Base-by-base conservation (phyloP, 1,284 basidiomycete species). In the Ustilago crameri region DNA sequence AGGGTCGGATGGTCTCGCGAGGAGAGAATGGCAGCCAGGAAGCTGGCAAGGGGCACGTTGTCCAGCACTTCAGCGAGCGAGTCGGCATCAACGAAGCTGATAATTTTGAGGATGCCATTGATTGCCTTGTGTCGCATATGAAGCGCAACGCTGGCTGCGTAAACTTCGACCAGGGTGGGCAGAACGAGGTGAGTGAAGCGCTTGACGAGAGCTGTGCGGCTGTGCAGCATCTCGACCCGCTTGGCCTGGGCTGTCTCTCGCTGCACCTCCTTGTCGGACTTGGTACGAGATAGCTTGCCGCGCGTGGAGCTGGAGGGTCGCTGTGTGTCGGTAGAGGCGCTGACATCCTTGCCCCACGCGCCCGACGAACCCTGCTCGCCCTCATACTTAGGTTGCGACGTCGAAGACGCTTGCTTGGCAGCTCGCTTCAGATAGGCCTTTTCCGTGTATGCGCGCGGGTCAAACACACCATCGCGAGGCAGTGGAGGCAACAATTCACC, bases 391-490 rank as follows among this genome's bases (percentile, higher is more conserved):
- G 48, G 7, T 42, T 12, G n/a, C 26, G 54, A 24, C 7, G 35
- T 38, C 26, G 35, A 22, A 4, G 35, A 22, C 35, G 35, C 14
- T 32, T 56, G 45, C 50, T 59, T 62, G 30, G 51, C 51, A 23
- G 48, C 61, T 23, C 61, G 69, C 64, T 55, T 74, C 22, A 51
- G 87, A 32, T 95, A 85, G 4, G 90, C 88, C 82, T 93, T 95
- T 84, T 96, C 94, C 0, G 92, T 91, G 82, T 97, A 97, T 0
- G 87, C 86, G 70, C 91, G 93, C 74, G 91, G 88, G 81, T 97
- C 95, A 82, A 97, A 98, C 9, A 97, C 91, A 22, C 95, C 95
- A 83, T 96, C 93, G 90, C 76, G 50, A 5, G 81, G 79, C 18
- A 82, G 54, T 12, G 79, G 76, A 20, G 81, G 80, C 9, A 83